Base-by-base conservation (phyloP, 164 flowering plant species). In the Houttuynia cordata region DNA sequence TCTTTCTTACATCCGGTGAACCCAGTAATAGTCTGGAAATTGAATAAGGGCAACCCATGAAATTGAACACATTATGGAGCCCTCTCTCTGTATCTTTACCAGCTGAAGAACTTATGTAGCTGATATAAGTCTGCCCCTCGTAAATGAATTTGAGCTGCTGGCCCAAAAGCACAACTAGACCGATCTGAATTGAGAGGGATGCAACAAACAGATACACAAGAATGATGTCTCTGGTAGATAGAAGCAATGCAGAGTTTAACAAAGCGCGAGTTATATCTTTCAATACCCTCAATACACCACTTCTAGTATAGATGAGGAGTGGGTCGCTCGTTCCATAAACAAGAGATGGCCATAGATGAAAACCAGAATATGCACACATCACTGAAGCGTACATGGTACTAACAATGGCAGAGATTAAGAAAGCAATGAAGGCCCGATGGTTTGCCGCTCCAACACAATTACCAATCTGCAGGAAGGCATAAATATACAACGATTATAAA, bases 371-470 rank as follows among this genome's bases (percentile, higher is more conserved):
- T 30, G 61, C 72, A 63, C 85, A 72, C 83, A 87, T 80, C 60
- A 82, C 50, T 6, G 80, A 66, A 8, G 76, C 84, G 63, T 93
- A 93, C 51, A 74, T 23, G 56, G 81, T 82, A 59, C 98, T 83
- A 64, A 75, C 56, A 41, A 89, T 65, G 18, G 92, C 82, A 40
- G 84, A 81, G 41, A 82, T 62, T 45, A 89, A 88, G 79, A 89
- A 93, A 34, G 69, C 40, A 49, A 89, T 74, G 76, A 93, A 93
- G 61, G 53, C 53, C 7, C 83, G 80, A 61, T 93, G 98, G 72
- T 93, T 93, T 56, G 78, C 85, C 40, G 96, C 89, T 8, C 97
- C 98, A 15, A 93, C 98, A 73, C 98, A 93, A 62, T 93, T 93
- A 51, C 98, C 98, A 64, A 93, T 93, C 98, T 93, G 90, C 76